Evolutionary conservation across 179 eudicot species (phyloP).

Genomic region (Beta lomatogona): DNA sequence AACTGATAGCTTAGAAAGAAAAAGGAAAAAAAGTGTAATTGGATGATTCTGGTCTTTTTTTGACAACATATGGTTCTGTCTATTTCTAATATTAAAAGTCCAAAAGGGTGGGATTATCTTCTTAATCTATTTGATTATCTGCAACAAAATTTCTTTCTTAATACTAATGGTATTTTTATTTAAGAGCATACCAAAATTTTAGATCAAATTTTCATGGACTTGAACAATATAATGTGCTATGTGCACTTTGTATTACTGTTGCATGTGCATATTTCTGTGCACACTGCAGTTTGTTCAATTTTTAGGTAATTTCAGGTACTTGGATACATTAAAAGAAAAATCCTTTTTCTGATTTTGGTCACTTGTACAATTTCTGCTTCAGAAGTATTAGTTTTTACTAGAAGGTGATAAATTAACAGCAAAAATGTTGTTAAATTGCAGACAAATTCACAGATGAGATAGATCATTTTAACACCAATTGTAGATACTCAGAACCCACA

Average conservation of each 20-base stretch:
- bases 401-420: not conserved
- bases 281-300: no score
- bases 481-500: constrained; percentile 55
- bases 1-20: not conserved
- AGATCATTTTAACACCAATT: constrained; percentile 36
- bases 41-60: not conserved
- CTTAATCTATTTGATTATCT: not conserved
- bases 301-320: not conserved
- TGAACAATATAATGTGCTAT: no score
- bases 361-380: not conserved
- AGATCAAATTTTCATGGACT: not conserved
- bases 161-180: not conserved
- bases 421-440: constrained; percentile 33
- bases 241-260: not conserved
- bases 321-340: not conserved
- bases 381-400: no score
- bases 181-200: not conserved
- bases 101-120: not conserved
- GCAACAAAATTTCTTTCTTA: not conserved
- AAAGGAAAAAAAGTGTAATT: not conserved
- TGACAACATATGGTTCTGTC: no score
- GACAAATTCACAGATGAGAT: constrained; percentile 76
- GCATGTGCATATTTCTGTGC: not conserved
- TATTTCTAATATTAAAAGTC: no score
- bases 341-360: not conserved